Evolutionary conservation across 805 yeast genomes (phyloP), one percentile per base, ranked within the genome.

Genomic region (Kuraishia molischiana): DNA sequence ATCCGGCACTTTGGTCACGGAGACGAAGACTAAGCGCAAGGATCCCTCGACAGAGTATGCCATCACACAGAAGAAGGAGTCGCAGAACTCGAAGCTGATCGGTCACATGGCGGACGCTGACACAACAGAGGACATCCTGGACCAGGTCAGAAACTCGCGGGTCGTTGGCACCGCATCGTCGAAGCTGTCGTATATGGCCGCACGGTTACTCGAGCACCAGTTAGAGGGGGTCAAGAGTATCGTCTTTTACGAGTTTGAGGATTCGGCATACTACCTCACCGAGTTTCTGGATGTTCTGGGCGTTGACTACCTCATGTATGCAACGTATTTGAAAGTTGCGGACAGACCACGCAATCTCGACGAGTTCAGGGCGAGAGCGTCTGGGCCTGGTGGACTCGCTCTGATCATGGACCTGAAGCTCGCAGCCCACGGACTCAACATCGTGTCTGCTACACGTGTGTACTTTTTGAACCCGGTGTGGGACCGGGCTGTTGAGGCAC

Each of bases 391-490:
- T 11, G 82, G 81, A 0, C 58, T 74, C 21, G 64, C 72, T 2
- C 57, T 80, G 41, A 59, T 80, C 1, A 80, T 80, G 86, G 86
- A 80, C 50, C 54, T 80, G 36, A 68, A 71, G 44, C 50, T 80
- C 36, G 83, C 87, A 0, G 64, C 87, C 0, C 85, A 78, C 56
- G 87, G 87, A 0, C 52, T 80, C 32, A 79, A 83, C 0, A 77
- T 80, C 5, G 71, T 76, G 15, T 66, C 78, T 0, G 87, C 87
- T 3, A 77, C 85, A 0, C 62, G 76, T 38, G 83, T 80, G 2
- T 80, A 77, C 48, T 79, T 80, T 50, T 61, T 79, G n/a, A 77
- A 70, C 45, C 86, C 86, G 1, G 79, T 80, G 2, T 80, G 86
- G 87, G 73, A 68, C 44, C 64, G 75, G 39, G 69, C 82, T 0